phyloP scores from a whole-genome alignment of 768 basidiomycete genomes.

The Suillus fuscotomentosus region DNA sequence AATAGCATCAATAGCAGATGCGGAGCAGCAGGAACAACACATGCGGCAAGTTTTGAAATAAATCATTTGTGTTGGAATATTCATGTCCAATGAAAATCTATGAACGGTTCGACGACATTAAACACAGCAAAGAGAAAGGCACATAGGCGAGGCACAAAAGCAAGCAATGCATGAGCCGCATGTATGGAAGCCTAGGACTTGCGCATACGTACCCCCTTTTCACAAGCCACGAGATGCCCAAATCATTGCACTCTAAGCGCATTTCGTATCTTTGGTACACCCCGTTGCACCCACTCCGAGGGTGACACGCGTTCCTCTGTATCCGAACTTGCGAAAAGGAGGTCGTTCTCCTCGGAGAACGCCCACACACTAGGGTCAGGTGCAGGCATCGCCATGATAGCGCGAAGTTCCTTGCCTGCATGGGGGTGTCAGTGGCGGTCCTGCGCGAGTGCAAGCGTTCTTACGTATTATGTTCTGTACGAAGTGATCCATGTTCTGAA shows the following conservation, averaged over 20 bases:
- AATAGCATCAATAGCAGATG: not conserved
- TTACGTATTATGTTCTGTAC: constrained; percentile 66
- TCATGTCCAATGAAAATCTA: not conserved
- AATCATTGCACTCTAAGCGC: constrained; percentile 12
- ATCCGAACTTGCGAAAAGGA: constrained; percentile 39
- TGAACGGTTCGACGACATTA: not conserved
- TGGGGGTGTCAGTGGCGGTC: constrained; percentile 3
- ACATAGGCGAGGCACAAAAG: not conserved
- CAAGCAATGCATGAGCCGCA: not conserved
- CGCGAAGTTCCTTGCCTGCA: constrained; percentile 57
- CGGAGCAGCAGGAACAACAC: not conserved
- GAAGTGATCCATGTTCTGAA: constrained; percentile 67
- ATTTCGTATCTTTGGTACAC: constrained; percentile 42
- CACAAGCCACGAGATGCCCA: not conserved
- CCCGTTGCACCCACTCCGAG: constrained; percentile 55
- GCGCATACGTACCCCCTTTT: not conserved
- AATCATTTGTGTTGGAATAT: not conserved
- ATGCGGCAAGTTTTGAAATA: not conserved
- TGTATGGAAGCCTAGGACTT: not conserved
- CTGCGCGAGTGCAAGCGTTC: constrained; percentile 12
- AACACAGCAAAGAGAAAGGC: not conserved
- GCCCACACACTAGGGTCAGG: constrained; percentile 63
- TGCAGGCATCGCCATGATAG: constrained; percentile 57
- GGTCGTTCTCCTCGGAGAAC: constrained; percentile 58
- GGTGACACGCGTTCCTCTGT: constrained; percentile 41